These are phyloP conservation scores for Arthrobotrys entomopaga DNA, from an alignment of 2,329 filamentous ascomycete species.

Conservation along the genomic window DNA sequence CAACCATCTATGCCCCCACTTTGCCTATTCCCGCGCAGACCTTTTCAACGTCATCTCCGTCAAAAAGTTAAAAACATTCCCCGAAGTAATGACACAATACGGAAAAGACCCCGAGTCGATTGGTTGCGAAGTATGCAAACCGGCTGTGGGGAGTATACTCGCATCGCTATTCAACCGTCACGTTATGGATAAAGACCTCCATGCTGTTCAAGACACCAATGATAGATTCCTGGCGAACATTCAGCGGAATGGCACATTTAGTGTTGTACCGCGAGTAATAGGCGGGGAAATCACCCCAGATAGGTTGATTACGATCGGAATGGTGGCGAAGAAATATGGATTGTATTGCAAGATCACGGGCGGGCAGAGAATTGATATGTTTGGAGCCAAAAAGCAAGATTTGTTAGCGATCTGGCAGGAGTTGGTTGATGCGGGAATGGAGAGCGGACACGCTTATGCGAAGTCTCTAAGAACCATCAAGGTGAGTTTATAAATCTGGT, in stretches of 20 bases:
- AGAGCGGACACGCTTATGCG: constrained; percentile 89
- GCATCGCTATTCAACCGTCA: constrained; percentile 85
- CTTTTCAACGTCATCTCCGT: constrained; percentile 90
- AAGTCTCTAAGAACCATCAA: constrained; percentile 90
- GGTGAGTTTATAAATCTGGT: constrained; percentile 48
- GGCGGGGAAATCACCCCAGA: constrained; percentile 89
- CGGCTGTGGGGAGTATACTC: constrained; percentile 81
- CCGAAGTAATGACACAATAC: constrained; percentile 79
- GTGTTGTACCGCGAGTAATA: constrained; percentile 82
- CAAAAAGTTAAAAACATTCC: constrained; percentile 77
- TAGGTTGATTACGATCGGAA: constrained; percentile 82
- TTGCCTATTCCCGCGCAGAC: constrained; percentile 82
- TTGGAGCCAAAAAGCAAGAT: constrained; percentile 88
- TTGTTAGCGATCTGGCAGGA: constrained; percentile 82
- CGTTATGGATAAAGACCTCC: constrained; percentile 75
- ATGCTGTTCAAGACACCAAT: constrained; percentile 89
- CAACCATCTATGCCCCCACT: constrained; percentile 86
- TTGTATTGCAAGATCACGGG: constrained; percentile 94
- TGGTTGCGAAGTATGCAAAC: constrained; percentile 89
- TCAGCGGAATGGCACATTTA: constrained; percentile 89
- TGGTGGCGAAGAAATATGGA: constrained; percentile 83
- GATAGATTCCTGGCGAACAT: constrained; percentile 89
- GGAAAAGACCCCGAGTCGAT: constrained; percentile 77
- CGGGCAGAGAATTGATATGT: constrained; percentile 91
- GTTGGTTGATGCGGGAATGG: constrained; percentile 84